A percentile compares a stretch with the other conserved stretches of the same genome.
phyloP scores from a whole-genome alignment of 2,329 filamentous ascomycete species.

The Elsinoe arachidis region DNA sequence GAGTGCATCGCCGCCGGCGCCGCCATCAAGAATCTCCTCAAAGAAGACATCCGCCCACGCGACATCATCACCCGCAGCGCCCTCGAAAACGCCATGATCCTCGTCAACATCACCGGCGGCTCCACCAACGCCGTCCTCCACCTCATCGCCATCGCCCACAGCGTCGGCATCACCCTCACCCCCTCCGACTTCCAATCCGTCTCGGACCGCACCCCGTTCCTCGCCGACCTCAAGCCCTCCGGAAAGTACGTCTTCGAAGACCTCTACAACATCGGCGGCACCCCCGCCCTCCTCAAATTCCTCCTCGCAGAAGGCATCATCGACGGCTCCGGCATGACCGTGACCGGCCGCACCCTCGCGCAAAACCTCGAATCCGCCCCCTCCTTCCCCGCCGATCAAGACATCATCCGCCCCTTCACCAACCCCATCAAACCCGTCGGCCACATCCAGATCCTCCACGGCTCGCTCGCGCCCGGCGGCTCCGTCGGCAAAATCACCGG shows the following conservation, averaged over 20 bases:
- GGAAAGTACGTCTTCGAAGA: conserved; percentile 52
- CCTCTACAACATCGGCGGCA: conserved; percentile 46
- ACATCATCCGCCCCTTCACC: conserved; percentile 59
- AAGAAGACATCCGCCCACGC: conserved; percentile 41
- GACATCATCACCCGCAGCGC: conserved; percentile 43
- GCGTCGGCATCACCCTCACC: conserved; percentile 41
- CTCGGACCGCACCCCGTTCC: conserved; percentile 41
- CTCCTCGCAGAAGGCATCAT: conserved; percentile 42
- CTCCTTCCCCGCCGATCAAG: conserved; percentile 59
- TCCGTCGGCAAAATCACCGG: conserved; percentile 69
- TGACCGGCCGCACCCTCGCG: conserved; percentile 42
- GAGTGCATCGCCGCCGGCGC: conserved; percentile 43
- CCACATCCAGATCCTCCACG: conserved; percentile 65
- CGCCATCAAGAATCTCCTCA: conserved; percentile 43
- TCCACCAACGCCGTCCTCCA: conserved; percentile 45
- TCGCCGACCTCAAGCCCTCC: conserved; percentile 44
- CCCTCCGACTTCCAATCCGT: conserved; percentile 45
- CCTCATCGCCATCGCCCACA: conserved; percentile 44
- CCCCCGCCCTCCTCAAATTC: conserved; percentile 42
- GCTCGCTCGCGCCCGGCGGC: conserved; percentile 60
- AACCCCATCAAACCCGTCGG: conserved; percentile 64
- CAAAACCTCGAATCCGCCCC: conserved; percentile 46
- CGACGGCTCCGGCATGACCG: conserved; percentile 41
- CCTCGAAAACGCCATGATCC: conserved; percentile 44
- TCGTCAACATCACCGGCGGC: conserved; percentile 43